Conservation (phyloP, 176 grass and related monocot genomes). For the Hsuehochloa calcarea region DNA sequence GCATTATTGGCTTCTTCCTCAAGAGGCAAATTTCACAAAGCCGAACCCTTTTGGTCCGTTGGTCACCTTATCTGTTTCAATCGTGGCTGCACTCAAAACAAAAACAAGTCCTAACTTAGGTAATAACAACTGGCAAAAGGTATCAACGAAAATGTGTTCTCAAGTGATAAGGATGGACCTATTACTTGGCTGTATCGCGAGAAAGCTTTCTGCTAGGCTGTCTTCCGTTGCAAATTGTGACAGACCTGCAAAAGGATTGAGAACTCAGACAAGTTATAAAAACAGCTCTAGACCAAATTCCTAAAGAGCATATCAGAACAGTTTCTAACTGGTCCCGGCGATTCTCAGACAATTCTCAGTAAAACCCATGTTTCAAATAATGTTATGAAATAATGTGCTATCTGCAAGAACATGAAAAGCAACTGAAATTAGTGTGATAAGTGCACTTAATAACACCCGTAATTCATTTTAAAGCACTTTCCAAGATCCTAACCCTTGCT, state of each 20-base stretch:
- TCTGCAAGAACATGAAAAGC: neutral
- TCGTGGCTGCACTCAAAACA: slow-evolving; percentile 51
- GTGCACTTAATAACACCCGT: neutral
- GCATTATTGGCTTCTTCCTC: slow-evolving; percentile 44
- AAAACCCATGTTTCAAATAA: neutral
- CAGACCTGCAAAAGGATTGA: slow-evolving; percentile 27
- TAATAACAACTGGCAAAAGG: neutral
- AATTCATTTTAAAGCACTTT: neutral
- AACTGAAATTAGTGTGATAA: neutral
- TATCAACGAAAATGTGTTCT: neutral
- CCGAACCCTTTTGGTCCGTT: slow-evolving; percentile 76
- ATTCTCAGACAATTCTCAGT: neutral
- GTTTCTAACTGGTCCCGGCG: neutral
- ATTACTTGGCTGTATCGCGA: slow-evolving; percentile 68
- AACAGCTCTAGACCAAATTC: neutral
- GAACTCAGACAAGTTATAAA: neutral
- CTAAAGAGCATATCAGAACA: neutral
- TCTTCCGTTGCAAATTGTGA: slow-evolving; percentile 52
- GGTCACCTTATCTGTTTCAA: slow-evolving; percentile 49
- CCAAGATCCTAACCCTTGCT: neutral
- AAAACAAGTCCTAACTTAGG: slow-evolving; percentile 10
- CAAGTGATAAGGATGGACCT: slow-evolving; percentile 36
- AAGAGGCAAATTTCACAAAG: slow-evolving; percentile 78
- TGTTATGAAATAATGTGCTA: neutral
- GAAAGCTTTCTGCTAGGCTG: slow-evolving; percentile 47